phyloP scores from a whole-genome alignment of 2,329 filamentous ascomycete species.

The Teratosphaeria viscida region DNA sequence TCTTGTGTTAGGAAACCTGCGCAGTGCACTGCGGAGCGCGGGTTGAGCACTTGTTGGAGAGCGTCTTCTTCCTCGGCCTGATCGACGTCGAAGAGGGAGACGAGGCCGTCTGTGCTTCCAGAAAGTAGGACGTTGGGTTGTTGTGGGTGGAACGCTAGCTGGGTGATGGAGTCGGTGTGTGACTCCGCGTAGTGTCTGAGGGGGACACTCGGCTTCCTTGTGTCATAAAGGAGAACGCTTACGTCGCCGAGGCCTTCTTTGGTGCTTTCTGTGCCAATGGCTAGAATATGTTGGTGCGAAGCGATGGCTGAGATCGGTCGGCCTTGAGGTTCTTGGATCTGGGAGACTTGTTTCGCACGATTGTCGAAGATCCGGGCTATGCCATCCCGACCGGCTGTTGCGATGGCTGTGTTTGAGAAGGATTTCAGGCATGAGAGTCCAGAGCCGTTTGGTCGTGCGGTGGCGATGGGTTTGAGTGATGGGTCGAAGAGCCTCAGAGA shows the following conservation, averaged over 20 bases:
- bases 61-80: slow-evolving; percentile 68
- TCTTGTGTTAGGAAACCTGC: slow-evolving; percentile 58
- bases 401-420: slow-evolving; percentile 37
- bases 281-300: slow-evolving; percentile 51
- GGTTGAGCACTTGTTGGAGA: slow-evolving; percentile 67
- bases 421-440: slow-evolving; percentile 55
- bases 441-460: slow-evolving; percentile 44
- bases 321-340: slow-evolving; percentile 32
- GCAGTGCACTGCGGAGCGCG: slow-evolving; percentile 62
- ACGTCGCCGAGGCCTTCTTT: slow-evolving; percentile 30
- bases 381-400: slow-evolving; percentile 64
- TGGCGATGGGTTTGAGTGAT: slow-evolving; percentile 41
- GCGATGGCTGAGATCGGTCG: slow-evolving; percentile 48
- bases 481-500: slow-evolving; percentile 57
- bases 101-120: slow-evolving; percentile 67
- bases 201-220: slow-evolving; percentile 28
- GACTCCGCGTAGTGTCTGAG: slow-evolving; percentile 34
- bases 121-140: slow-evolving; percentile 56
- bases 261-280: slow-evolving; percentile 56
- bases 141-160: slow-evolving; percentile 36
- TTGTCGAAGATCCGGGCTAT: slow-evolving; percentile 34
- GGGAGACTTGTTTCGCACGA: slow-evolving; percentile 9
- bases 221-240: slow-evolving; percentile 30
- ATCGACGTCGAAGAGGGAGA: slow-evolving; percentile 65
- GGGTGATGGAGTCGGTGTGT: slow-evolving; percentile 50